phyloP scores from a whole-genome alignment of 768 basidiomycete genomes.

The Xanthoconium stramineum region DNA sequence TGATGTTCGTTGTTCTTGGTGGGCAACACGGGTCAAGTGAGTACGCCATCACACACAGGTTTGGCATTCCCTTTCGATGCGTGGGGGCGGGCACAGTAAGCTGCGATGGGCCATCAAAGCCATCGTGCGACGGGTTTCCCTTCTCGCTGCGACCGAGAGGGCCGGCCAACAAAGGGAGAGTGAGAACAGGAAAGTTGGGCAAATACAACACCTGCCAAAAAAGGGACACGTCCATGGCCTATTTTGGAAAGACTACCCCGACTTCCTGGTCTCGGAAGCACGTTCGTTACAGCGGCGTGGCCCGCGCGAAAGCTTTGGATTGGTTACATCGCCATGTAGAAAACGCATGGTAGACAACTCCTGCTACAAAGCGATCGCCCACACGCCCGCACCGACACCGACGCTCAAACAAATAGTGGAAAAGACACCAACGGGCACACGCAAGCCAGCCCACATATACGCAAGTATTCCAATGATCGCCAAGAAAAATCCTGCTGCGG shows the following conservation, averaged over 20 bases:
- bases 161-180: constrained; percentile 2
- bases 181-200: constrained; percentile 4
- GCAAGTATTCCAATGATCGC: constrained; percentile 25
- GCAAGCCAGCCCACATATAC: constrained; percentile 26
- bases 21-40: not conserved
- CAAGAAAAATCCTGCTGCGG: constrained; percentile 24
- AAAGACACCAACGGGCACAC: constrained; percentile 25
- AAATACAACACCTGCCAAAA: constrained; percentile 13
- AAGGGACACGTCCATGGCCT: not conserved
- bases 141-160: not conserved
- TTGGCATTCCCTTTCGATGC: constrained; percentile 5
- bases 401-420: constrained; percentile 27
- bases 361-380: constrained; percentile 25
- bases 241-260: too few relatives aligned
- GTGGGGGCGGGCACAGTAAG: not conserved
- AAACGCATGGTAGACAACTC: not conserved
- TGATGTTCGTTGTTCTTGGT: not conserved
- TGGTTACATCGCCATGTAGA: not conserved
- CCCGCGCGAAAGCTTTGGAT: not conserved
- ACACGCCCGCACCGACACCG: constrained; percentile 16
- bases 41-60: not conserved
- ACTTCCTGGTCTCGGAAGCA: not conserved
- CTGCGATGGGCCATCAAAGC: not conserved
- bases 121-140: not conserved
- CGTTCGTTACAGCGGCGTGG: too few relatives aligned